Base-by-base conservation (phyloP, 345 rosid genomes). In the Citrus unshiu region DNA sequence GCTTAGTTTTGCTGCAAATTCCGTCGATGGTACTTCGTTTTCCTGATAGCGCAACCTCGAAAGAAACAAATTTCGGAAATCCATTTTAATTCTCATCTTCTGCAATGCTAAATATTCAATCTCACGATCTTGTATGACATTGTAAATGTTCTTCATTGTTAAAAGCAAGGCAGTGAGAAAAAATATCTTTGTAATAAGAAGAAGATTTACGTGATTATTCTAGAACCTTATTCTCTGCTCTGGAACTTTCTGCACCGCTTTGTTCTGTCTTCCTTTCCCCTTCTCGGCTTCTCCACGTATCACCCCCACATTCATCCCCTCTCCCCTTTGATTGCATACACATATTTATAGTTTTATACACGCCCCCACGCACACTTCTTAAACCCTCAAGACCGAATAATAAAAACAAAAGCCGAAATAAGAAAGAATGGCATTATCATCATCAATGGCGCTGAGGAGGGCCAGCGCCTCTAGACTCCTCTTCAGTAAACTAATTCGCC, bases 341-440 rank as follows among this genome's bases (percentile, higher is more conserved):
- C 6, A 10, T 43, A 2, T 40, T 2, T n/a, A n/a, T n/a, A n/a
- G n/a, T n/a, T n/a, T n/a, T 43, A 12, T 46, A 3, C 18, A 43
- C 49, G 9, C 13, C 13, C 13, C 4, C 46, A 9, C 18, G 51
- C 18, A 10, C 18, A 0, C 9, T 40, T 7, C 0, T n/a, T 1
- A 0, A 62, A n/a, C 4, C 40, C 1, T 12, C 51, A 3, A 43
- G 51, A 43, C 64, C 22, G 19, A 3, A 16, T 43, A 12, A 43
- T 1, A 27, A 3, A 9, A 10, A 2, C 69, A 7, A 14, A 0
- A 3, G 32, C 51, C n/a, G 3, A 12, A 9, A 6, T 13, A 9
- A 19, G 21, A 6, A 40, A 27, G 22, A 2, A 91, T 87, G 91
- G 90, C 90, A 12, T 88, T 83, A 7, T 79, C 81, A 3, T 79